A percentile compares a stretch with the other conserved stretches of the same genome.
Evolutionary conservation across 495 filamentous ascomycete species (phyloP).

Genomic region (Lineolata rhizophorae): DNA sequence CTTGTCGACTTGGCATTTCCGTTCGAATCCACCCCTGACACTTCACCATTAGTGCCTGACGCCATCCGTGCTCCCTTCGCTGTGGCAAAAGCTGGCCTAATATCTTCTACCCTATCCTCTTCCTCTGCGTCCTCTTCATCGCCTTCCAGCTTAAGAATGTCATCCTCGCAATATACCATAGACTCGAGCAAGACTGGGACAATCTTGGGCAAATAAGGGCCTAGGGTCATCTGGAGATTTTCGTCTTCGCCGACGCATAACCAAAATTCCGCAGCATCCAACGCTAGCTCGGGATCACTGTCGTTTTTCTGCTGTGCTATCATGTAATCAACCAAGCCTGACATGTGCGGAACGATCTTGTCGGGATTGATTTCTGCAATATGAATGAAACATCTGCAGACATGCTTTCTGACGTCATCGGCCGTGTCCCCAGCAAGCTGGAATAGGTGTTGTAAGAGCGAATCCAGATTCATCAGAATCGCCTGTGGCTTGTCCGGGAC

Average conservation of each 20-base stretch:
- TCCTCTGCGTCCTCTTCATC: constrained; percentile 66
- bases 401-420: constrained; percentile 65
- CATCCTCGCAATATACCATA: constrained; percentile 93
- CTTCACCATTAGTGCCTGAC: constrained; percentile 24
- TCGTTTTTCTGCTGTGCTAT: constrained; percentile 62
- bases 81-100: constrained; percentile 84
- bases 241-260: constrained; percentile 78
- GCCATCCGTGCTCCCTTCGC: constrained; percentile 32
- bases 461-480: constrained; percentile 52
- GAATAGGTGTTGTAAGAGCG: constrained; percentile 63
- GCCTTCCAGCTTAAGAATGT: constrained; percentile 61
- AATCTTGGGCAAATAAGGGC: constrained; percentile 61
- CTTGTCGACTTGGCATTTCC: constrained; percentile 10
- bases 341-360: constrained; percentile 74
- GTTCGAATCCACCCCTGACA: constrained; percentile 27
- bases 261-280: constrained; percentile 97
- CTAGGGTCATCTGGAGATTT: constrained; percentile 46
- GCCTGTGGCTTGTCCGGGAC: constrained; percentile 59
- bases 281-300: constrained; percentile 75
- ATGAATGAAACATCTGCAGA: constrained; percentile 82
- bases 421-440: constrained; percentile 50
- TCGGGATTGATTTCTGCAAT: constrained; percentile 79
- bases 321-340: constrained; percentile 81
- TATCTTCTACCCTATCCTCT: constrained; percentile 76
- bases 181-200: constrained; percentile 78